Conservation (phyloP, 2,329 filamentous ascomycete species). For the Didymosphaeria variabile region DNA sequence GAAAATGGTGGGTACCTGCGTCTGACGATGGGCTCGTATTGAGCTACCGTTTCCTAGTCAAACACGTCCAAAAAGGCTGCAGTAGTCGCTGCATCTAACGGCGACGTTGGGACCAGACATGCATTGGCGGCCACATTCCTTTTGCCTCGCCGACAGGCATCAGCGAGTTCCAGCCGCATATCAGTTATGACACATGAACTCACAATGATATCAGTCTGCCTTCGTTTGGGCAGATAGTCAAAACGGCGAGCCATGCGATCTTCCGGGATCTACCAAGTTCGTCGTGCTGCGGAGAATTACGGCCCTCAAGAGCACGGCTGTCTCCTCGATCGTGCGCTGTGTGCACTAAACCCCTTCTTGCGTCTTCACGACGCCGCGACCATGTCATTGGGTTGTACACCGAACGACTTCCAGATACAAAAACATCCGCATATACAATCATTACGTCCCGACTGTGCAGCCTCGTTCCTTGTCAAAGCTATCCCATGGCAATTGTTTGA, state of each 20-base stretch:
- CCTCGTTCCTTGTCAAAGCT: neutral
- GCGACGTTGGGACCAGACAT: neutral
- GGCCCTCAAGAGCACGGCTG: neutral
- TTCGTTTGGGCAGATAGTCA: neutral
- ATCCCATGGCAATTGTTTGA: neutral
- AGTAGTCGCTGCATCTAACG: slow-evolving; percentile 15
- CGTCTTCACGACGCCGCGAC: neutral
- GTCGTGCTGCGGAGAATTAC: slow-evolving; percentile 1
- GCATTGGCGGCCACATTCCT: slow-evolving; percentile 10
- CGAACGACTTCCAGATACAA: neutral
- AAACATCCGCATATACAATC: neutral
- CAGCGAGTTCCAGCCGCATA: neutral
- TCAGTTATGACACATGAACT: too few species aligned
- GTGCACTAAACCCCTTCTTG: neutral
- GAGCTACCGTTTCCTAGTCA: neutral
- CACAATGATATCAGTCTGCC: neutral
- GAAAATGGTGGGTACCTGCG: slow-evolving; percentile 13
- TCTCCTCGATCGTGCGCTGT: neutral
- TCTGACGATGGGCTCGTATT: slow-evolving; percentile 5
- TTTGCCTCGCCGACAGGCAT: neutral
- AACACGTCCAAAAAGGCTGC: slow-evolving; percentile 8
- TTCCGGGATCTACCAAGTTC: neutral
- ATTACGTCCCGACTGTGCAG: neutral
- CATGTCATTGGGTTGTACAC: neutral
- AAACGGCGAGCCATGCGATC: neutral